These are phyloP conservation scores for Psilocybe sp. DNA, from an alignment of 768 basidiomycete genomes.

Conservation along the genomic window DNA sequence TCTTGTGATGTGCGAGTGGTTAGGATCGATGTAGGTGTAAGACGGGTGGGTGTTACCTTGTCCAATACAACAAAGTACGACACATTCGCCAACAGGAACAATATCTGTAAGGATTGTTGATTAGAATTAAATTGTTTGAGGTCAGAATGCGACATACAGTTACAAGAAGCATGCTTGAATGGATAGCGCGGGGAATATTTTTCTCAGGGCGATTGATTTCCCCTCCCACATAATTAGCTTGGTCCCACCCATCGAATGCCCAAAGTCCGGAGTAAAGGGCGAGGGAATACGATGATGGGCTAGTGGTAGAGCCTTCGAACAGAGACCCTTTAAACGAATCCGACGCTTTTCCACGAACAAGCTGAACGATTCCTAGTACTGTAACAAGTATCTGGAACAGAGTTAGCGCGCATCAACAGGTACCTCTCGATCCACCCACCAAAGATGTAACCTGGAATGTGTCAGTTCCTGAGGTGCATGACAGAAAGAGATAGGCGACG, in stretches of 20 bases:
- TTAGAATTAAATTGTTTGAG: neutral
- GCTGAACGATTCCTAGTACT: conserved; percentile 74
- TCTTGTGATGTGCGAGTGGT: conserved; percentile 28
- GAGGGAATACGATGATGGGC: conserved; percentile 86
- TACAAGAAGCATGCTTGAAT: conserved; percentile 85
- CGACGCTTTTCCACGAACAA: conserved; percentile 68
- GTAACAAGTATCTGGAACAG: conserved; percentile 60
- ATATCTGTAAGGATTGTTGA: conserved; percentile 37
- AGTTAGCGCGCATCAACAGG: neutral
- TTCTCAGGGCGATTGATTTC: conserved; percentile 80
- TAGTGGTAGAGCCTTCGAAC: conserved; percentile 71
- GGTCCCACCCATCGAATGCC: conserved; percentile 98
- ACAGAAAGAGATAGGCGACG: conserved; percentile 9
- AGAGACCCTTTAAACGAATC: conserved; percentile 63
- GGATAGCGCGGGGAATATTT: conserved; percentile 87
- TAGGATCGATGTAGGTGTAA: conserved; percentile 1
- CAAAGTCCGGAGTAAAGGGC: conserved; percentile 93
- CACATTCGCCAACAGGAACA: conserved; percentile 82
- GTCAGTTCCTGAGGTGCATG: neutral
- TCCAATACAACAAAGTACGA: conserved; percentile 95
- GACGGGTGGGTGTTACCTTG: conserved; percentile 39
- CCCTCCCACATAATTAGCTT: conserved; percentile 87
- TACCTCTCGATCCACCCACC: conserved; percentile 37
- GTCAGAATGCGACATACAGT: conserved; percentile 43
- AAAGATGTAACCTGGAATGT: conserved; percentile 55